Evolutionary conservation across 352 stramenopile species (phyloP), one percentile per base, ranked within the genome.

Genomic region (Pythium oligandrum): DNA sequence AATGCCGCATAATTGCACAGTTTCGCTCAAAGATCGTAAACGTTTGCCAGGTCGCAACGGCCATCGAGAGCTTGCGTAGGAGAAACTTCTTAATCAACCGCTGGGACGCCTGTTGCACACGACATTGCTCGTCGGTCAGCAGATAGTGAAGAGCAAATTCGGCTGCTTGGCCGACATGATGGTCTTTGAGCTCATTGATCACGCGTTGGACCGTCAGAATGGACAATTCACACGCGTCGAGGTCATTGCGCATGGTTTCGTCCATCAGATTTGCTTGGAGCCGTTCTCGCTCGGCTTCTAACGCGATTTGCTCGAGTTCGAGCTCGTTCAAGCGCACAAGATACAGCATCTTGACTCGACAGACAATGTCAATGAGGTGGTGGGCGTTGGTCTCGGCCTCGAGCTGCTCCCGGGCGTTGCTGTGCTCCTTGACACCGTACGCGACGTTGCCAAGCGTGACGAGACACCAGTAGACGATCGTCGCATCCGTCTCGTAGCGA

Each of bases 101-200:
- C 59, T 66, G 68, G 7, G 78, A 65, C n/a, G 71, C 72, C 11
- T 56, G 43, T 53, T 88, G 80, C 12, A 88, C 71, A 1, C 54
- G 68, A 5, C 58, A 61, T 43, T 90, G 77, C 40, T 71, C 66
- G 42, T 66, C 49, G 1, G 73, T 80, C 38, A 90, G 61, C 36
- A 88, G 45, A 38, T 85, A 85, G 43, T 64, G 72, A 12, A 88
- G 52, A n/a, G 80, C 80, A 30, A 83, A 87, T 49, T 88, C 75
- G 0, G 69, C 80, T 9, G 76, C 74, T 8, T 71, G 51, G 0
- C 66, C 73, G 12, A 90, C 70, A 44, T 90, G 66, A 46, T 78
- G 63, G 33, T 63, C 63, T 33, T 59, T 48, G 46, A 78, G 71
- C 3, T 83, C 73, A 2, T 56, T 46, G 30, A 80, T 64, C 7